Conservation (phyloP, 495 filamentous ascomycete species). For the Penicillium lividum region DNA sequence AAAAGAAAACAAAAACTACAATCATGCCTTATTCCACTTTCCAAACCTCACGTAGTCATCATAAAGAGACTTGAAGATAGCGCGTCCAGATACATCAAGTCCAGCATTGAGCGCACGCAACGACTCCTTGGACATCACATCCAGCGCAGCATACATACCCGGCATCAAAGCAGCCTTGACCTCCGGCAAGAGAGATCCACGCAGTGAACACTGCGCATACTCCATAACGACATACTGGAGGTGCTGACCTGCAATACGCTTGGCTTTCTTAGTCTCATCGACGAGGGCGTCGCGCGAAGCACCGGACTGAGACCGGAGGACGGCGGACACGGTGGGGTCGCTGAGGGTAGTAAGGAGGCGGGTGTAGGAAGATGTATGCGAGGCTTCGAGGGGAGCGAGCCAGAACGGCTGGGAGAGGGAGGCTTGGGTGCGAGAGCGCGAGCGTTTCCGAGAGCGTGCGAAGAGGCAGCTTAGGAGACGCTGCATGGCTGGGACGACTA, state of each 20-base stretch:
- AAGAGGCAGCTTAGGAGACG: constrained; percentile 66
- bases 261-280: constrained; percentile 75
- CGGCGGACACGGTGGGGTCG: constrained; percentile 74
- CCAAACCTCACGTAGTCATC: constrained; percentile 68
- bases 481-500: constrained; percentile 64
- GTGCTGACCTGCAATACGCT: constrained; percentile 72
- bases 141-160: constrained; percentile 70
- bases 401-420: constrained; percentile 43
- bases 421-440: constrained; percentile 38
- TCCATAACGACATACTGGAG: constrained; percentile 70
- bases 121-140: constrained; percentile 64
- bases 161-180: constrained; percentile 70
- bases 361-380: constrained; percentile 63
- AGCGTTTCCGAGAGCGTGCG: constrained; percentile 47
- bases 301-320: constrained; percentile 50
- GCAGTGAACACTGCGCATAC: constrained; percentile 69
- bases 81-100: constrained; percentile 66
- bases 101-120: constrained; percentile 67
- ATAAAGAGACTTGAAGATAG: constrained; percentile 71
- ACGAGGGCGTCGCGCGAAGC: constrained; percentile 54
- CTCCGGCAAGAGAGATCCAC: constrained; percentile 51
- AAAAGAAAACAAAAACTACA: neutral
- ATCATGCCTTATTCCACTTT: constrained; percentile 63
- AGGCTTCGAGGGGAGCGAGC: constrained; percentile 46
- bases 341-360: constrained; percentile 75